Evolutionary conservation across 1,284 basidiomycete genomes (phyloP).

Genomic region (Fomitopsis schrenkii): DNA sequence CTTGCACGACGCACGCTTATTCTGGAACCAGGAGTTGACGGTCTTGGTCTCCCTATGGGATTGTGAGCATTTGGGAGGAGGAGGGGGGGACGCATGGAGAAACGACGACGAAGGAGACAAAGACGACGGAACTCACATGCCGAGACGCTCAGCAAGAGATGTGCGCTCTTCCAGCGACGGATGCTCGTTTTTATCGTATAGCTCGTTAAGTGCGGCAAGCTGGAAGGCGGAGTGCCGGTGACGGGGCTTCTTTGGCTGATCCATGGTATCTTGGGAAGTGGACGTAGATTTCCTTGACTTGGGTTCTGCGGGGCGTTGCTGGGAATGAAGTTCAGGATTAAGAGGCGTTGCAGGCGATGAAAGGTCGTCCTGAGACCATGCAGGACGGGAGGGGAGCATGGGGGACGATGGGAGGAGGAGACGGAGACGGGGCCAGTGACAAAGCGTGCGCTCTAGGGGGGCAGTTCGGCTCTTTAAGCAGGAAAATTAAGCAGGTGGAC

Average conservation of each 20-base stretch:
- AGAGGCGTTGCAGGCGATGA: conserved; percentile 10
- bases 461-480: conserved; percentile 20
- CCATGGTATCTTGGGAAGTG: conserved; percentile 28
- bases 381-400: conserved; percentile 32
- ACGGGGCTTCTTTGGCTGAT: conserved; percentile 63
- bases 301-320: conserved; percentile 21
- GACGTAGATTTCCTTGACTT: background rate
- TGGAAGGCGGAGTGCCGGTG: conserved; percentile 70
- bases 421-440: conserved; percentile 16
- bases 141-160: conserved; percentile 61
- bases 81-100: conserved; percentile 8
- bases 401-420: conserved; percentile 18
- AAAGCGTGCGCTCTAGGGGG: conserved; percentile 22
- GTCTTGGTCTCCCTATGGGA: conserved; percentile 69
- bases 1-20: conserved; percentile 77
- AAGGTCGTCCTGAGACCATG: conserved; percentile 22
- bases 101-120: conserved; percentile 8
- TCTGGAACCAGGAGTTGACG: conserved; percentile 82
- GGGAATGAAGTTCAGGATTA: conserved; percentile 15
- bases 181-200: conserved; percentile 72
- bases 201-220: conserved; percentile 68
- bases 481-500: conserved; percentile 30
- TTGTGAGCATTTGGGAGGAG: conserved; percentile 11
- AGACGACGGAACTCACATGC: conserved; percentile 55
- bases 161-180: conserved; percentile 66